Conservation (phyloP, 2,329 filamentous ascomycete species). For the Penicillium sp. region DNA sequence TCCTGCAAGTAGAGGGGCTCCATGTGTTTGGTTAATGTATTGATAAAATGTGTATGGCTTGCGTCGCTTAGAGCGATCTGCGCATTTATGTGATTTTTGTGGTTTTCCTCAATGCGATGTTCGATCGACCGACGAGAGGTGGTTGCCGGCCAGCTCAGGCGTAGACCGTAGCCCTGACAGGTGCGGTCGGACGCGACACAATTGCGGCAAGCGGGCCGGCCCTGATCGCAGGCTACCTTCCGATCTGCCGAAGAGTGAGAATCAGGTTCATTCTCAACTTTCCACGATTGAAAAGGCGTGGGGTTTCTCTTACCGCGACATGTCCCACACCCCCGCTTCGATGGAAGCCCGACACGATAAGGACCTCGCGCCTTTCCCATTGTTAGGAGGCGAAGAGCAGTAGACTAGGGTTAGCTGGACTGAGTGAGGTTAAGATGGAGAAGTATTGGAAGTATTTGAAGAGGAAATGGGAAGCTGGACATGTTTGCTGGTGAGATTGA, state of each 20-base stretch:
- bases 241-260: not conserved
- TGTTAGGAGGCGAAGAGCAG: not conserved
- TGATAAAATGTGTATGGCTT: not conserved
- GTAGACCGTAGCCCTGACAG: constrained; percentile 7
- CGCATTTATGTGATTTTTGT: not conserved
- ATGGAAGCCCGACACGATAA: constrained; percentile 1
- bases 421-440: too few species aligned
- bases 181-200: not conserved
- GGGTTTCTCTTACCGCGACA: constrained; percentile 4
- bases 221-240: not conserved
- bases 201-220: not conserved
- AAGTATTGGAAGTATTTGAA: too few species aligned
- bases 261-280: not conserved
- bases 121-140: constrained; percentile 4
- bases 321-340: constrained; percentile 9
- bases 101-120: not conserved
- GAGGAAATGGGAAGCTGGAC: not conserved
- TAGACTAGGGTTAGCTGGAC: not conserved
- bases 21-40: not conserved
- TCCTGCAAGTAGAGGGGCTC: not conserved
- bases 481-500: not conserved
- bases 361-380: constrained; percentile 2
- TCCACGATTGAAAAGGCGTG: not conserved
- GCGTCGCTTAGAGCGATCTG: not conserved
- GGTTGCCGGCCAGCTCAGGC: constrained; percentile 7